These are phyloP conservation scores for Lactifluus hygrophoroides DNA, from an alignment of 768 basidiomycete genomes.

Conservation along the genomic window DNA sequence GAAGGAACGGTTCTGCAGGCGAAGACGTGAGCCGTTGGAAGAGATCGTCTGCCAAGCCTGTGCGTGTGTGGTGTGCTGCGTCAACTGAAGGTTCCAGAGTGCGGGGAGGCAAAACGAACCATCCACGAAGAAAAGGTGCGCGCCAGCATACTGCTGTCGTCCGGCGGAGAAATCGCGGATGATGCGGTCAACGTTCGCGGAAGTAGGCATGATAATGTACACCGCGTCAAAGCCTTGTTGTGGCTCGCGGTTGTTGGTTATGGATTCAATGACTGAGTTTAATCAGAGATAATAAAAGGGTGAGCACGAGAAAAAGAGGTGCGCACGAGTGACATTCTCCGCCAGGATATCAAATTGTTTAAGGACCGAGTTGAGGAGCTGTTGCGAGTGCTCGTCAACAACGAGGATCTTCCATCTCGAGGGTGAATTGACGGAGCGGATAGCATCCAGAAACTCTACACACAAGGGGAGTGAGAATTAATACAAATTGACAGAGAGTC, in stretches of 20 bases:
- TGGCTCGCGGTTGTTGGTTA: conserved; percentile 72
- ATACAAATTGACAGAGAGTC: background rate
- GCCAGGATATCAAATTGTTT: conserved; percentile 92
- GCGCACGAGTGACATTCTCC: conserved; percentile 92
- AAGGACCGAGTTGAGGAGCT: conserved; percentile 72
- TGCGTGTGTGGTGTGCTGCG: no score
- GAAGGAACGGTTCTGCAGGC: conserved; percentile 69
- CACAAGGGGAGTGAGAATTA: background rate
- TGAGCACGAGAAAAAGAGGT: background rate
- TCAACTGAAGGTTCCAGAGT: background rate
- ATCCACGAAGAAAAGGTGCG: conserved; percentile 91
- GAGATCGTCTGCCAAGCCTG: conserved; percentile 71
- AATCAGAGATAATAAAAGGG: background rate
- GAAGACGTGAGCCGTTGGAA: conserved; percentile 69
- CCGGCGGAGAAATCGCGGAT: conserved; percentile 70
- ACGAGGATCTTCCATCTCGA: conserved; percentile 96
- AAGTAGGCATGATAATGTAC: conserved; percentile 91
- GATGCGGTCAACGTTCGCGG: conserved; percentile 86
- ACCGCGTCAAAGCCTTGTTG: conserved; percentile 85
- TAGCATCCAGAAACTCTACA: conserved; percentile 78
- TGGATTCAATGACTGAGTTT: conserved; percentile 81
- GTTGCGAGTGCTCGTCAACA: conserved; percentile 87
- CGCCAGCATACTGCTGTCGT: conserved; percentile 67
- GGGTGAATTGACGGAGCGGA: conserved; percentile 79
- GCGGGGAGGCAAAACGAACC: conserved; percentile 36